Evolutionary conservation across 164 flowering plant species (phyloP).

Genomic region (Taxillus chinensis): DNA sequence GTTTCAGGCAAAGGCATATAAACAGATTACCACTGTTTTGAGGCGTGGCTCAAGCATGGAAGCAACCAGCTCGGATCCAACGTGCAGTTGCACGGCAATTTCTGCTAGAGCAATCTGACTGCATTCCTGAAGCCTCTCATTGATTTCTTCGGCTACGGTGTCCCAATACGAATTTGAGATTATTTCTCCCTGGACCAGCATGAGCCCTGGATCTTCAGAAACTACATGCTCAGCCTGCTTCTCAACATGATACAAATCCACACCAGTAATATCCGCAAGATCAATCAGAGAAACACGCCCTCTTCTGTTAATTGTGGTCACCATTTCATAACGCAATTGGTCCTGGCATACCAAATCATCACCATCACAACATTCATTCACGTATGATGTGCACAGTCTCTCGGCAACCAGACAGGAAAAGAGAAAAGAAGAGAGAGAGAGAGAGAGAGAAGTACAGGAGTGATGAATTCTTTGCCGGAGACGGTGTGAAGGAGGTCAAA

Average conservation of each 20-base stretch:
- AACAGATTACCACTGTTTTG: slow-evolving; percentile 49
- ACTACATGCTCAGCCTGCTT: slow-evolving; percentile 65
- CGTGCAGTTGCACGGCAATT: slow-evolving; percentile 70
- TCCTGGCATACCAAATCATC: slow-evolving; percentile 32
- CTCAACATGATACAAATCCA: slow-evolving; percentile 90
- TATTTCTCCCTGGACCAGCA: slow-evolving; percentile 86
- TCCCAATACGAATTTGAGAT: slow-evolving; percentile 88
- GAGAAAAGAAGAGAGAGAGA: slow-evolving; percentile 2
- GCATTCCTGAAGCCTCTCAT: slow-evolving; percentile 88
- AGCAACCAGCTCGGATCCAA: slow-evolving; percentile 63
- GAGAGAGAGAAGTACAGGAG: slow-evolving; percentile 42
- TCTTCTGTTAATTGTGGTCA: slow-evolving; percentile 41
- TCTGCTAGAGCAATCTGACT: slow-evolving; percentile 93
- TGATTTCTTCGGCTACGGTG: slow-evolving; percentile 71
- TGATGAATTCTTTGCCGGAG: slow-evolving; percentile 93
- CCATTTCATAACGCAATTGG: slow-evolving; percentile 73
- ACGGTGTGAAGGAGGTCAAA: slow-evolving; percentile 89
- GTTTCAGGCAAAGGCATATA: no score
- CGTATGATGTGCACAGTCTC: neutral
- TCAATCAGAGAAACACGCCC: slow-evolving; percentile 89
- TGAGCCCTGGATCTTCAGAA: slow-evolving; percentile 40
- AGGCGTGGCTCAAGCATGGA: slow-evolving; percentile 72
- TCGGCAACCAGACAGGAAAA: neutral
- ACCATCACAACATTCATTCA: neutral
- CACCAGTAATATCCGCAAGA: slow-evolving; percentile 68